Evolutionary conservation across 1,284 basidiomycete species (phyloP).

Genomic region (Thelephora terrestris): DNA sequence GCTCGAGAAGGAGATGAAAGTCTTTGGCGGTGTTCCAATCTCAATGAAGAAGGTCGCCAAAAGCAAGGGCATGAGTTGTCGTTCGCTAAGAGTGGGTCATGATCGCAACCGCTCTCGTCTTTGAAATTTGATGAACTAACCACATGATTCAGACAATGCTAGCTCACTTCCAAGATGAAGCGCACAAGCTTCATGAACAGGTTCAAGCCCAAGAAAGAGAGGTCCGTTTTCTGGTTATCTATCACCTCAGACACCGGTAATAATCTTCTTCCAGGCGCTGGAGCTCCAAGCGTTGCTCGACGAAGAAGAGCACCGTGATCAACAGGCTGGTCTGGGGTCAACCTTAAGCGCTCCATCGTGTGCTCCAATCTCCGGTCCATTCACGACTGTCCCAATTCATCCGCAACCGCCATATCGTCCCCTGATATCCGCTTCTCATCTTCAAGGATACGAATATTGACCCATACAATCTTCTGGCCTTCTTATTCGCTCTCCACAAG

Average conservation of each 20-base stretch:
- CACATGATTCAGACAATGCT: constrained; percentile 31
- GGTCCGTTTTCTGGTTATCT: constrained; percentile 23
- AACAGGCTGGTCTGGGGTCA: too few species aligned
- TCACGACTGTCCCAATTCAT: too few species aligned
- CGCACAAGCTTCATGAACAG: constrained; percentile 35
- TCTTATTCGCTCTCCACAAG: too few species aligned
- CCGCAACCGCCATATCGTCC: too few species aligned
- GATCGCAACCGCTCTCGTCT: neutral
- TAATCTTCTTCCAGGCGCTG: constrained; percentile 15
- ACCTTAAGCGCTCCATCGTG: too few species aligned
- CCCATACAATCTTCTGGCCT: too few species aligned
- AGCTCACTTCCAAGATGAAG: constrained; percentile 52
- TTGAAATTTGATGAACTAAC: constrained; percentile 1
- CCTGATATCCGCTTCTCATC: too few species aligned
- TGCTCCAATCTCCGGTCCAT: too few species aligned
- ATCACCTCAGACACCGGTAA: neutral
- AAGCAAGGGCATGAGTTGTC: constrained; percentile 47
- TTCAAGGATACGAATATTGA: too few species aligned
- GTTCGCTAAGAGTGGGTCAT: constrained; percentile 38
- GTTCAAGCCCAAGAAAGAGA: constrained; percentile 42
- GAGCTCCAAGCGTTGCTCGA: constrained; percentile 15
- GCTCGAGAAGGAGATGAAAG: constrained; percentile 47
- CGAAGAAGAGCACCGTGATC: too few species aligned
- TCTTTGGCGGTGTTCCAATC: constrained; percentile 38
- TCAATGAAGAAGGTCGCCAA: constrained; percentile 42